Evolutionary conservation across 73 alveolate genomes (phyloP).

Genomic region (Stentor coeruleus): DNA sequence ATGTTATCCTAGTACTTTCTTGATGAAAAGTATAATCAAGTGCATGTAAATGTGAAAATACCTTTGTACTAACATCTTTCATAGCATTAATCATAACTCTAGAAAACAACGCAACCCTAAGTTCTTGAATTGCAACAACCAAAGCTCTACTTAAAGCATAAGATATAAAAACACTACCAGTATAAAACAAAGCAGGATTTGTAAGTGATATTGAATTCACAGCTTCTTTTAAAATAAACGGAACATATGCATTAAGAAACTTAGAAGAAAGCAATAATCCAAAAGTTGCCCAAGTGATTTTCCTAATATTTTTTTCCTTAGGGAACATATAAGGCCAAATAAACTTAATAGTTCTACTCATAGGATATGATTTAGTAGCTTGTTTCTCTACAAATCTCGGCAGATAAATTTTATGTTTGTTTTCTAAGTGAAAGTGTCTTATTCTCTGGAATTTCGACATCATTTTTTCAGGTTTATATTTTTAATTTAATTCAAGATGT

Average conservation of each 20-base stretch:
- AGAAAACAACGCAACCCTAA: constrained; percentile 36
- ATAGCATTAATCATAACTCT: constrained; percentile 41
- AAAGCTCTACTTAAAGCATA: constrained; percentile 46
- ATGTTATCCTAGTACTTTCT: constrained; percentile 49
- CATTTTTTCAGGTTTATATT: neutral
- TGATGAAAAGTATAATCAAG: constrained; percentile 61
- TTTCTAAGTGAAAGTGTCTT: neutral
- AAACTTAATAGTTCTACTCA: constrained; percentile 28
- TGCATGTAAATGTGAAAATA: constrained; percentile 49
- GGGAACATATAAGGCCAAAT: constrained; percentile 35
- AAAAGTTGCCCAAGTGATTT: constrained; percentile 25
- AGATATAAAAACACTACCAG: constrained; percentile 29
- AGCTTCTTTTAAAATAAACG: constrained; percentile 49
- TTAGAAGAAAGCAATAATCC: constrained; percentile 38
- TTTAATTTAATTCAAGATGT: too few relatives aligned
- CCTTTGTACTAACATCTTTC: constrained; percentile 34
- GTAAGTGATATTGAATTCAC: constrained; percentile 54
- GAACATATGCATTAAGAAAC: constrained; percentile 41
- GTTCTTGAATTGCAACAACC: constrained; percentile 41
- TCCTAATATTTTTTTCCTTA: constrained; percentile 34
- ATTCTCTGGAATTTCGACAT: neutral
- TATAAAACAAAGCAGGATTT: neutral
- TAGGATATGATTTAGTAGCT: neutral
- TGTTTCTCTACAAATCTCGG: constrained; percentile 19
- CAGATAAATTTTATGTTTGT: neutral